phyloP scores from a whole-genome alignment of 805 yeast species.

The Pichia paraexigua region DNA sequence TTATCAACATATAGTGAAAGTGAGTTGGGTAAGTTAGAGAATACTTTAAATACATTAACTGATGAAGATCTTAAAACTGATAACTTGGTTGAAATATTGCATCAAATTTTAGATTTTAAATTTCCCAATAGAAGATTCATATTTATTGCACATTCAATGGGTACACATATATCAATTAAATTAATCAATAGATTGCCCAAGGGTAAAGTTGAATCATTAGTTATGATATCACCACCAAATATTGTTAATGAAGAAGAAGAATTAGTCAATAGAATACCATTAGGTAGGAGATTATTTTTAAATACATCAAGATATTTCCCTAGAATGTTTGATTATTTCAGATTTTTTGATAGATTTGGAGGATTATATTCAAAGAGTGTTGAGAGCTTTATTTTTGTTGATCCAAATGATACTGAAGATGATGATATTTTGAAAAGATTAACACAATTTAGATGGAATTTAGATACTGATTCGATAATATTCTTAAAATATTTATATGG shows the following conservation, averaged over 20 bases:
- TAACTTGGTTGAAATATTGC: slow-evolving; percentile 33
- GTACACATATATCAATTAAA: slow-evolving; percentile 40
- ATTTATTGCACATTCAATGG: slow-evolving; percentile 50
- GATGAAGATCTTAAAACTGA: slow-evolving; percentile 38
- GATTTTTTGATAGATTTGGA: slow-evolving; percentile 53
- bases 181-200: slow-evolving; percentile 32
- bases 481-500: slow-evolving; percentile 49
- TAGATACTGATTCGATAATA: slow-evolving; percentile 48
- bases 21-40: slow-evolving; percentile 14
- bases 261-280: slow-evolving; percentile 13
- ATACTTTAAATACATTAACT: slow-evolving; percentile 27
- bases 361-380: slow-evolving; percentile 59
- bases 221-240: slow-evolving; percentile 42
- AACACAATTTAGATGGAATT: slow-evolving; percentile 63
- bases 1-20: slow-evolving; percentile 19
- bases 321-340: slow-evolving; percentile 42
- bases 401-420: slow-evolving; percentile 3
- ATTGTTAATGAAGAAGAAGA: slow-evolving; percentile 7
- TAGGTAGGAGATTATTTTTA: slow-evolving; percentile 17
- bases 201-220: slow-evolving; percentile 37
- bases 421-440: slow-evolving; percentile 33
- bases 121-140: slow-evolving; percentile 38
- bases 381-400: slow-evolving; percentile 39
- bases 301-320: slow-evolving; percentile 34
- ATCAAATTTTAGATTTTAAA: slow-evolving; percentile 30